phyloP scores from a whole-genome alignment of 495 filamentous ascomycete species.

The Alectoria sarmentosa region DNA sequence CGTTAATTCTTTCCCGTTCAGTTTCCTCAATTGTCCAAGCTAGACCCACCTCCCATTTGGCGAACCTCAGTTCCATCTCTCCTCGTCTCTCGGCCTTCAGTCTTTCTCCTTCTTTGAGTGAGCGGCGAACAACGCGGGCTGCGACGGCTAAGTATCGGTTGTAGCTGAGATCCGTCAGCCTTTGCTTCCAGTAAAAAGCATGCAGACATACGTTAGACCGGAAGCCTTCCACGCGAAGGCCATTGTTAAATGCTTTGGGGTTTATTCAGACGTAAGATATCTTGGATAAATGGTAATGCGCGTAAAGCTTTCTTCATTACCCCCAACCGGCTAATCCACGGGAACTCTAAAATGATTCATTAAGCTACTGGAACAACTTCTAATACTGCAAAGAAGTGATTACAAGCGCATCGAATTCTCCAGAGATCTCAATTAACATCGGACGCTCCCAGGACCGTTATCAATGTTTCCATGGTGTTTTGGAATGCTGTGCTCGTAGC shows the following conservation, averaged over 20 bases:
- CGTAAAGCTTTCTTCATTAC: too few species aligned
- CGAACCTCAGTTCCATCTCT: constrained; percentile 81
- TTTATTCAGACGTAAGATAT: not conserved
- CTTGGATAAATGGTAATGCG: too few species aligned
- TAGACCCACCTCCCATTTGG: constrained; percentile 89
- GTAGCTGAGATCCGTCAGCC: constrained; percentile 34
- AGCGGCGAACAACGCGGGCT: constrained; percentile 61
- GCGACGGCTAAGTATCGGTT: constrained; percentile 51
- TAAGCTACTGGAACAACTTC: too few species aligned
- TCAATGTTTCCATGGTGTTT: not conserved
- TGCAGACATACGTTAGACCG: constrained; percentile 74
- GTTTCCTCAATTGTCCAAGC: not conserved
- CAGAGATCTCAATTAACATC: too few species aligned
- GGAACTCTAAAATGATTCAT: too few species aligned
- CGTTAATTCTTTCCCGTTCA: constrained; percentile 13
- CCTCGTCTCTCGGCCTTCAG: constrained; percentile 82
- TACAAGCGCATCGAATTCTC: too few species aligned
- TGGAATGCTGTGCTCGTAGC: not conserved
- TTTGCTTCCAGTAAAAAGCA: not conserved
- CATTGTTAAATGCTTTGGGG: constrained; percentile 48
- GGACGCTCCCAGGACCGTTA: not conserved
- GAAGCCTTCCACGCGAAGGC: constrained; percentile 97
- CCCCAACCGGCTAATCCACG: too few species aligned
- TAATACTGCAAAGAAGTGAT: too few species aligned
- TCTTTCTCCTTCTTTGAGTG: constrained; percentile 88